Base-by-base conservation (phyloP, 768 basidiomycete species). In the Lactifluus pinguis region DNA sequence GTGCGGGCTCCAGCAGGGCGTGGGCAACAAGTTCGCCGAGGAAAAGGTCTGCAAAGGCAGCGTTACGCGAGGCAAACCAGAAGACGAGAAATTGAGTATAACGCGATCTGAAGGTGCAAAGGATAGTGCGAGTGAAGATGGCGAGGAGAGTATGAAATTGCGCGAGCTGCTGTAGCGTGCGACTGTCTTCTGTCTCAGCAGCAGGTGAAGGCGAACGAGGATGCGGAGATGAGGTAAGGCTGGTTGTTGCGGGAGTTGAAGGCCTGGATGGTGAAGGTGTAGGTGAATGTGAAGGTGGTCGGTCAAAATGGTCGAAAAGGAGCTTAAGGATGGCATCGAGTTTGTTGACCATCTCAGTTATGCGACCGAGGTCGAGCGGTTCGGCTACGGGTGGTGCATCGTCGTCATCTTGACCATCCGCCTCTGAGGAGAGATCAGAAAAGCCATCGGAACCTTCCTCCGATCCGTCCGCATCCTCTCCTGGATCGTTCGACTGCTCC, bases 11-110 rank as follows among this genome's bases (percentile, higher is more conserved):
- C 51, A 95, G 83, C 4, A 99, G 76, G 0, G 95, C 92, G 61
- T 91, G 87, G 8, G 90, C 89, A 47, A 98, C 86, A n/a, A 99
- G 87, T 69, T 93, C 83, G 41, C 95, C 95, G 62, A 91, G 90
- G 71, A 99, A 98, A 57, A 92, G 80, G 71, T 99, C 95, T 49
- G 88, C 82, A 67, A 93, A 97, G 62, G 91, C 85, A 2, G 87
- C 77, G 66, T 93, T 86, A 54, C 95, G 85, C 0, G 95, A 98
- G 21, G 94, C 81, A 69, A 87, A 92, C 85, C 92, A 97, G 77
- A 99, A 99, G 49, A 98, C 69, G 62, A 99, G 82, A 75, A 99
- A 99, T 68, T 98, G 97, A 14, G 93, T 94, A 72, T 98, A 97
- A 42, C 95, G 89, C 0, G 94, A 97, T 69, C 95, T 94, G 77